Evolutionary conservation across 306 rosid species (phyloP).

Genomic region (Glycyrrhiza uralensis): DNA sequence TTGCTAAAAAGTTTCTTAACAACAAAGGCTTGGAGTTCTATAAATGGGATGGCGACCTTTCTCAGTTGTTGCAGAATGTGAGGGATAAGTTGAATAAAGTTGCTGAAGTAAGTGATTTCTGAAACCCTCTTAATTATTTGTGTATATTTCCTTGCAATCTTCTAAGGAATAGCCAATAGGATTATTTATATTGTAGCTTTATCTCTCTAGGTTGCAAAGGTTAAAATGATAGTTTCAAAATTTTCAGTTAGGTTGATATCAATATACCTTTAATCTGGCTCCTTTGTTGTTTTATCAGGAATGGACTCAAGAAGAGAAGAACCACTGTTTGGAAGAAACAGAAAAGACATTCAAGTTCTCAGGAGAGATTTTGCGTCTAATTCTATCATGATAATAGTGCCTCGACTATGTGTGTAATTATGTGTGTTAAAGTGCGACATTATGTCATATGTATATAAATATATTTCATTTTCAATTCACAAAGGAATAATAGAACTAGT

Average conservation of each 20-base stretch:
- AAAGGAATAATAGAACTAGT: neutral
- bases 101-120: constrained; percentile 63
- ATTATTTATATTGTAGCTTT: neutral
- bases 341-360: constrained; percentile 87
- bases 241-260: constrained; percentile 3
- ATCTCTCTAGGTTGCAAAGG: neutral
- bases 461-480: constrained; percentile 8
- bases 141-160: neutral
- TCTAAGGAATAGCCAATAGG: neutral
- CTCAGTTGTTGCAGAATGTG: constrained; percentile 78
- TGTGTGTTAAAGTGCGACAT: constrained; percentile 17
- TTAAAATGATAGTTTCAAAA: neutral
- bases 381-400: constrained; percentile 49
- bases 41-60: constrained; percentile 89
- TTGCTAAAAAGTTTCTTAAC: constrained; percentile 59
- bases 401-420: constrained; percentile 2
- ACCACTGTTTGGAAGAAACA: constrained; percentile 94
- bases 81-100: constrained; percentile 88
- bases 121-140: neutral
- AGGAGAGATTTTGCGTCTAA: constrained; percentile 88
- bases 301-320: constrained; percentile 94
- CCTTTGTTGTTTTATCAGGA: constrained; percentile 38
- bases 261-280: neutral
- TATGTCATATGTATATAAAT: neutral
- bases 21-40: constrained; percentile 80